Evolutionary conservation across 208 protist species (phyloP).

Genomic region (Acanthamoeba polyphaga): DNA sequence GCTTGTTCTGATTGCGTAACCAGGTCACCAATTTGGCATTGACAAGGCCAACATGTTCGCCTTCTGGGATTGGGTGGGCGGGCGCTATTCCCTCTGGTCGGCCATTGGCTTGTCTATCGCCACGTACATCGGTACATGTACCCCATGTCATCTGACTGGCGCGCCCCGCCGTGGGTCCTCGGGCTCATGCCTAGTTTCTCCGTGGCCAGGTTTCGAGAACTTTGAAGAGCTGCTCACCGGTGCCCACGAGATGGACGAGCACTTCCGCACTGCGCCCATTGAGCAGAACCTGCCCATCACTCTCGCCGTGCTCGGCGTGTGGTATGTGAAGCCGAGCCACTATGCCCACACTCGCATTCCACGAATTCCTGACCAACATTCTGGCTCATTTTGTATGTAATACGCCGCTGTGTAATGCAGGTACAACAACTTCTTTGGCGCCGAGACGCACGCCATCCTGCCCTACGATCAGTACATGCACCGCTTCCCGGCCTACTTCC

Average conservation of each 20-base stretch:
- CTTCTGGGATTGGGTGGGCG: constrained; percentile 99
- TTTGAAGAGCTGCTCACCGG: constrained; percentile 96
- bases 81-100: constrained; percentile 98
- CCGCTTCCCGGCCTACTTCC: constrained; percentile 97
- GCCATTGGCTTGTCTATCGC: constrained; percentile 97
- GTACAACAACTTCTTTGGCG: constrained; percentile 97
- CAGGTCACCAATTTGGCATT: constrained; percentile 94
- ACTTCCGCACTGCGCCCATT: constrained; percentile 86
- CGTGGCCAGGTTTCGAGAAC: constrained; percentile 89
- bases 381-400: neutral
- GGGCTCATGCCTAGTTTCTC: no score
- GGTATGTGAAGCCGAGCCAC: constrained; percentile 94
- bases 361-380: neutral
- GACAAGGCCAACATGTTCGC: constrained; percentile 97
- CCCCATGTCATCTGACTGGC: no score
- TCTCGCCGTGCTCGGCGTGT: constrained; percentile 96
- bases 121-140: constrained; percentile 92
- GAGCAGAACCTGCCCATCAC: constrained; percentile 95
- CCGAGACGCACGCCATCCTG: constrained; percentile 96
- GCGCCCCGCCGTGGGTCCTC: no score
- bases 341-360: constrained; percentile 76
- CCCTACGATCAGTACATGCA: constrained; percentile 98
- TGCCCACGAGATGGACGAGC: constrained; percentile 90
- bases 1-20: neutral
- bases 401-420: neutral